Evolutionary conservation across 371 early-diverging fungal species (phyloP).

Genomic region (Syncephalastrum sp.): DNA sequence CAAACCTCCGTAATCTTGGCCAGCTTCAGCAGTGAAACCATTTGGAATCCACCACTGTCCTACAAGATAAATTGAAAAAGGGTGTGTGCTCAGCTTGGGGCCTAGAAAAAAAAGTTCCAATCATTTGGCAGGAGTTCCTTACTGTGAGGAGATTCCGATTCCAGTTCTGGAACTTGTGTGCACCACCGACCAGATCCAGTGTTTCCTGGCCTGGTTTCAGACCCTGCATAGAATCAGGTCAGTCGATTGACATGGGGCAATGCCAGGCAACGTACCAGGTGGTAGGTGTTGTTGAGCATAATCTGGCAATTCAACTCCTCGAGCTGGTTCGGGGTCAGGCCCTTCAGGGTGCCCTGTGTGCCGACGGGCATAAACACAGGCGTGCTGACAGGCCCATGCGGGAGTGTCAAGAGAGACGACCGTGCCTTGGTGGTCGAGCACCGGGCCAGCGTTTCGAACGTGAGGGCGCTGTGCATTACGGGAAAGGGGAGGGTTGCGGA

Average conservation of each 20-base stretch:
- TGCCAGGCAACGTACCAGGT: conserved; percentile 57
- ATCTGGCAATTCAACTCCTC: conserved; percentile 86
- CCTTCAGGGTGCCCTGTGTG: conserved; percentile 96
- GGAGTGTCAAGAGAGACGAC: conserved; percentile 76
- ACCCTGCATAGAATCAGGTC: conserved; percentile 26
- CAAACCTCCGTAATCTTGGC: conserved; percentile 79
- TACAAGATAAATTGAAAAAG: conserved; percentile 6
- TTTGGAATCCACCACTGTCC: conserved; percentile 96
- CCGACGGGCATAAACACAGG: conserved; percentile 99
- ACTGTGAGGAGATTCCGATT: conserved; percentile 82
- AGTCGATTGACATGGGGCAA: not conserved
- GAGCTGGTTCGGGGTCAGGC: conserved; percentile 77
- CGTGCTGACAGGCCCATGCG: conserved; percentile 82
- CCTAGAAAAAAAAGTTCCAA: no score
- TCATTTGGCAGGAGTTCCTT: conserved; percentile 8
- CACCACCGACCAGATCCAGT: conserved; percentile 74
- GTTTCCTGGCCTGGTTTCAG: conserved; percentile 74
- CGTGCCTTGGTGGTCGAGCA: conserved; percentile 94
- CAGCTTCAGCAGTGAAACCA: conserved; percentile 87
- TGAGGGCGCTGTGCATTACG: conserved; percentile 59
- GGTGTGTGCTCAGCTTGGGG: not conserved
- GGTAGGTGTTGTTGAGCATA: conserved; percentile 93
- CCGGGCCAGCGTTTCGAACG: conserved; percentile 67
- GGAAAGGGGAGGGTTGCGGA: not conserved
- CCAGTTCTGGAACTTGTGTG: conserved; percentile 92